Evolutionary conservation across 495 filamentous ascomycete genomes (phyloP).

Genomic region (Echria macrotheca): DNA sequence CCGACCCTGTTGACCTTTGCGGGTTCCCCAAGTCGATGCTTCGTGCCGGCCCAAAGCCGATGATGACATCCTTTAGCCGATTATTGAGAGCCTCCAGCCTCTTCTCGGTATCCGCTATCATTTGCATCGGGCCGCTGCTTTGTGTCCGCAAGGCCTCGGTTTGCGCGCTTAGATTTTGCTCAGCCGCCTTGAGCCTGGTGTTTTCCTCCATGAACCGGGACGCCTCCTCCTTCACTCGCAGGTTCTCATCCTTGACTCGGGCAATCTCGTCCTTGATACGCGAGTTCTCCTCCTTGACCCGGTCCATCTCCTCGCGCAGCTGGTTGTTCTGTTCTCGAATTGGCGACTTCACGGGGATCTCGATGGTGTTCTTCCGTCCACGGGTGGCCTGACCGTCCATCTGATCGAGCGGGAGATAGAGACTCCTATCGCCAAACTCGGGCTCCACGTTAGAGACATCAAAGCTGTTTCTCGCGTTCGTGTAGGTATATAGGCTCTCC

Average conservation of each 20-base stretch:
- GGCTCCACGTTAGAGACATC: constrained; percentile 43
- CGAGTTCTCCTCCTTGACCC: constrained; percentile 26
- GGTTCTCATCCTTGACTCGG: constrained; percentile 34
- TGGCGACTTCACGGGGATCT: constrained; percentile 42
- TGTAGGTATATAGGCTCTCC: constrained; percentile 61
- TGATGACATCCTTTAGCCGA: constrained; percentile 61
- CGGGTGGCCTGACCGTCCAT: constrained; percentile 44
- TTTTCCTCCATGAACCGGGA: constrained; percentile 26
- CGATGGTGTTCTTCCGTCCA: constrained; percentile 33
- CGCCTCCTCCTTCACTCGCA: constrained; percentile 22
- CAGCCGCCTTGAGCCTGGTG: constrained; percentile 5
- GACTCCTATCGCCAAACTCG: constrained; percentile 73
- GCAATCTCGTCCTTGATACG: constrained; percentile 8
- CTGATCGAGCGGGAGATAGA: constrained; percentile 68
- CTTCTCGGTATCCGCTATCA: constrained; percentile 57
- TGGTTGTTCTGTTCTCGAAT: constrained; percentile 40
- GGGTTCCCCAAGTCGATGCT: constrained; percentile 31
- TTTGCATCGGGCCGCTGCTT: constrained; percentile 26
- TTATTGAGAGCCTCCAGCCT: constrained; percentile 69
- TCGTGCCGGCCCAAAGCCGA: constrained; percentile 51
- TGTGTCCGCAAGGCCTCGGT: constrained; percentile 14
- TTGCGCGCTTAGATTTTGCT: constrained; percentile 13
- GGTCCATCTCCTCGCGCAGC: constrained; percentile 34
- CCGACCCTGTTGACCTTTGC: constrained; percentile 34
- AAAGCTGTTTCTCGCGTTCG: constrained; percentile 47